These are phyloP conservation scores for Coniochaeta sp. DNA, from an alignment of 2,329 filamentous ascomycete genomes.

Conservation along the genomic window DNA sequence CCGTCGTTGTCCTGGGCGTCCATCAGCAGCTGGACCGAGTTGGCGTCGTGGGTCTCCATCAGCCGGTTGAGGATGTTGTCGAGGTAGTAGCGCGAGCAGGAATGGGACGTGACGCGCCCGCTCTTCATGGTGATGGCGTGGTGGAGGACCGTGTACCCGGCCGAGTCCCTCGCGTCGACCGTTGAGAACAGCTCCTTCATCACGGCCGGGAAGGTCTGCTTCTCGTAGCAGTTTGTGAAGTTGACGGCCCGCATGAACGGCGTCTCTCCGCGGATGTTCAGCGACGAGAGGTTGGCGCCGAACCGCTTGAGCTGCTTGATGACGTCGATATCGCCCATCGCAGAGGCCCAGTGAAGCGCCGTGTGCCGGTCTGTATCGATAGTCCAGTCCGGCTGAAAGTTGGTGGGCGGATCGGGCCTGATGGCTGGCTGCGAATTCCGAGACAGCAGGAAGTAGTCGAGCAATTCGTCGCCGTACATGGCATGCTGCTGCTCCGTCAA, in stretches of 20 bases:
- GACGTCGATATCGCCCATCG: constrained; percentile 93
- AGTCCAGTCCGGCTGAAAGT: constrained; percentile 83
- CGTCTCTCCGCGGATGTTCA: constrained; percentile 73
- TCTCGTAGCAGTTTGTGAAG: constrained; percentile 96
- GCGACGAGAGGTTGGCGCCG: constrained; percentile 64
- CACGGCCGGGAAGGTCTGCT: constrained; percentile 79
- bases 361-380: constrained; percentile 92
- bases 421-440: constrained; percentile 68
- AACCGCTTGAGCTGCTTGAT: constrained; percentile 81
- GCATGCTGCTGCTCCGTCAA: constrained; percentile 76
- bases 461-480: constrained; percentile 83
- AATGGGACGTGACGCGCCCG: constrained; percentile 73
- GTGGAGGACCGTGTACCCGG: constrained; percentile 84
- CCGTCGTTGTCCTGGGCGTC: constrained; percentile 80
- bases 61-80: constrained; percentile 86
- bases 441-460: constrained; percentile 92
- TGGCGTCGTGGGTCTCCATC: constrained; percentile 66
- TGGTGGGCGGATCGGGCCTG: constrained; percentile 70
- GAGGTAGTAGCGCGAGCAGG: constrained; percentile 86
- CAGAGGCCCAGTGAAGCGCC: constrained; percentile 92
- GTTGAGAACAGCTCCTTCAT: constrained; percentile 79
- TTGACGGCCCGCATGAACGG: constrained; percentile 90
- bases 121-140: constrained; percentile 86
- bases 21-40: constrained; percentile 70
- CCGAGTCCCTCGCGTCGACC: constrained; percentile 70